Evolutionary conservation across 305 asterid species (phyloP), one percentile per base, ranked within the genome.

Genomic region (Caryopteris hybrid): DNA sequence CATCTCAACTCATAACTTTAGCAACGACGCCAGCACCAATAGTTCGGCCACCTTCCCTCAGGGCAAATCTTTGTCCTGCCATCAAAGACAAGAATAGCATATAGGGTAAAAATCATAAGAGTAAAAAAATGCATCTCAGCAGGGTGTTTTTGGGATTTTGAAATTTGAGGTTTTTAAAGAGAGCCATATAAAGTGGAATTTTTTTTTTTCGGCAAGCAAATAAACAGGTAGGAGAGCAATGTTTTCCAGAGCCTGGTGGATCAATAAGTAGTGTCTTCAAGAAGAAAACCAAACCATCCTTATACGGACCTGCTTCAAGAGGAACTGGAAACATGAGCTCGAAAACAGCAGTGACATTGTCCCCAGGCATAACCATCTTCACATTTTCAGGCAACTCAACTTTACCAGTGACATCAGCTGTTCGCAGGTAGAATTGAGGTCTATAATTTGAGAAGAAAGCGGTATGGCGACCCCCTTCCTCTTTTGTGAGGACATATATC

Each of bases 281-380:
- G 33, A 17, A 18, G 11, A 48, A 14, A 48, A 31, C 29, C 17
- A 50, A 46, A 36, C 4, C 5, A 73, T 42, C 36, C 33, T 8
- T 45, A 46, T 31, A 66, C 66, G 42, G 6, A 91, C 99, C 99
- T 79, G 90, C 76, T 74, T 91, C 97, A 9, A 95, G 88, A 57
- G 98, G 96, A 69, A 92, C 98, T 3, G 98, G 91, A 74, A 76
- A 84, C 18, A 89, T 91, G 42, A 95, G 90, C 79, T 89, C 96
- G 41, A 95, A 95, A 64, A 83, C 83, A 46, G 98, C 99, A 46
- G 99, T 89, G 61, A 95, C 99, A 69, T 92, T 92, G 86, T 95
- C 99, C 54, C 99, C 99, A 0, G 99, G 98, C 99, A 95, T 95
- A 73, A 95, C 99, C 99, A 95, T 95, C 92, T 92, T 95, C 51